A percentile compares a stretch with the other conserved stretches of the same genome.
phyloP scores from a whole-genome alignment of 1,284 basidiomycete species.

The Cerrena zonata region DNA sequence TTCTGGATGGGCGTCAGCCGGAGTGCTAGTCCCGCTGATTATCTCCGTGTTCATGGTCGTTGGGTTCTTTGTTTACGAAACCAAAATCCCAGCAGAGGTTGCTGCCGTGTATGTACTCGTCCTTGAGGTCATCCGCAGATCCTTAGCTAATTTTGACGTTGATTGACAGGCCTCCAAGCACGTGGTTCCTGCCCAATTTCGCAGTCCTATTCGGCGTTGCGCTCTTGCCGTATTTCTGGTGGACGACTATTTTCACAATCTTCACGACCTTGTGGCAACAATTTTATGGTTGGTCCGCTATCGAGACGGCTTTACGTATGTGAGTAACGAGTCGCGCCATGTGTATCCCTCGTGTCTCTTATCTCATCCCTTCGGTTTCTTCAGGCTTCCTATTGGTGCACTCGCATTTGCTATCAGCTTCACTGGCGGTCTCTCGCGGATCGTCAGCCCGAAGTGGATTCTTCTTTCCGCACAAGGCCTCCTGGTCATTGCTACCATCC shows the following conservation, averaged over 20 bases:
- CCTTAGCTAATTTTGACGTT: not conserved
- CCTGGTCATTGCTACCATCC: constrained; percentile 34
- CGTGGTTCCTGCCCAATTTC: constrained; percentile 41
- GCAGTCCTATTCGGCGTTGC: constrained; percentile 34
- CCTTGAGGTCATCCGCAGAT: too few relatives aligned
- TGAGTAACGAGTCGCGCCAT: constrained; percentile 21
- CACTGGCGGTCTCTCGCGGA: constrained; percentile 34
- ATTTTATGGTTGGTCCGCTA: constrained; percentile 34
- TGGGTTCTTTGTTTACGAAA: constrained; percentile 40
- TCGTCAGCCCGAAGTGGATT: constrained; percentile 38
- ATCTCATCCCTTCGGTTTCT: too few relatives aligned
- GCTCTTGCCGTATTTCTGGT: constrained; percentile 39
- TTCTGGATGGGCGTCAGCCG: constrained; percentile 37
- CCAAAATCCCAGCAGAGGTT: constrained; percentile 28
- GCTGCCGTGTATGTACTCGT: constrained; percentile 34
- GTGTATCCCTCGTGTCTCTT: not conserved
- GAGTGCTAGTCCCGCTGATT: constrained; percentile 38
- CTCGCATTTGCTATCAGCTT: constrained; percentile 33
- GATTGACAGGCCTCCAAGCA: constrained; percentile 30
- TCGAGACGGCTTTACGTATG: constrained; percentile 36
- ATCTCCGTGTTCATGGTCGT: constrained; percentile 35
- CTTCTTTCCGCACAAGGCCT: constrained; percentile 37
- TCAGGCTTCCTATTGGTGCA: constrained; percentile 39
- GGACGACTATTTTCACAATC: constrained; percentile 33
- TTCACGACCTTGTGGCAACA: constrained; percentile 36